Conservation (phyloP, 805 yeast species). For the Kodamaea kaohsiungensis region DNA sequence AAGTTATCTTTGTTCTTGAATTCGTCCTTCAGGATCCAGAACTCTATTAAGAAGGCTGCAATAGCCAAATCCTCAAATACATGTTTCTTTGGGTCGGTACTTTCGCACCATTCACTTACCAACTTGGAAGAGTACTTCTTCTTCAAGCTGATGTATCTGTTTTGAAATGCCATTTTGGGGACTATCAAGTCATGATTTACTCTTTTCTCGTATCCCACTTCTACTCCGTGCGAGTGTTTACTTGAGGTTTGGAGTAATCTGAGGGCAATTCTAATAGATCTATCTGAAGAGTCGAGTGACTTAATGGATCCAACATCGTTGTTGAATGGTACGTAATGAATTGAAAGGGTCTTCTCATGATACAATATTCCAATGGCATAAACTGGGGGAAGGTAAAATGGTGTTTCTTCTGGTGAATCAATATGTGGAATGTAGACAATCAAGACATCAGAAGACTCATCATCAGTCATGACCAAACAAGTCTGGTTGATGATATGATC, state of each 20-base stretch:
- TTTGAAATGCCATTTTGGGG: slow-evolving; percentile 78
- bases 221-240: slow-evolving; percentile 82
- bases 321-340: slow-evolving; percentile 72
- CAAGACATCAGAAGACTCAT: slow-evolving; percentile 34
- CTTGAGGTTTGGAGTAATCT: slow-evolving; percentile 75
- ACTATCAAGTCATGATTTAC: slow-evolving; percentile 89
- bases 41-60: slow-evolving; percentile 88
- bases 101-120: slow-evolving; percentile 87
- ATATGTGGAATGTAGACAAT: slow-evolving; percentile 83
- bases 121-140: slow-evolving; percentile 75
- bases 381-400: slow-evolving; percentile 89
- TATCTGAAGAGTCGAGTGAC: slow-evolving; percentile 45
- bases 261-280: slow-evolving; percentile 80
- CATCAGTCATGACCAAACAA: slow-evolving; percentile 52
- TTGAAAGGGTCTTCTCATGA: slow-evolving; percentile 50
- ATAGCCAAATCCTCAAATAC: slow-evolving; percentile 96
- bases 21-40: slow-evolving; percentile 60
- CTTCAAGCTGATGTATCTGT: slow-evolving; percentile 75
- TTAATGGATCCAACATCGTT: slow-evolving; percentile 21
- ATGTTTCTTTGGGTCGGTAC: slow-evolving; percentile 92
- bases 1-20: slow-evolving; percentile 46
- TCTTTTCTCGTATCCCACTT: slow-evolving; percentile 82
- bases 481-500: slow-evolving; percentile 86
- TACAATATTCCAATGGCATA: slow-evolving; percentile 72
- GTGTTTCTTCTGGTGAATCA: slow-evolving; percentile 56